Percentiles rank a stretch among this genome's conserved stretches.
These are phyloP conservation scores for Tuber brumale DNA, from an alignment of 495 filamentous ascomycete genomes.

Conservation along the genomic window DNA sequence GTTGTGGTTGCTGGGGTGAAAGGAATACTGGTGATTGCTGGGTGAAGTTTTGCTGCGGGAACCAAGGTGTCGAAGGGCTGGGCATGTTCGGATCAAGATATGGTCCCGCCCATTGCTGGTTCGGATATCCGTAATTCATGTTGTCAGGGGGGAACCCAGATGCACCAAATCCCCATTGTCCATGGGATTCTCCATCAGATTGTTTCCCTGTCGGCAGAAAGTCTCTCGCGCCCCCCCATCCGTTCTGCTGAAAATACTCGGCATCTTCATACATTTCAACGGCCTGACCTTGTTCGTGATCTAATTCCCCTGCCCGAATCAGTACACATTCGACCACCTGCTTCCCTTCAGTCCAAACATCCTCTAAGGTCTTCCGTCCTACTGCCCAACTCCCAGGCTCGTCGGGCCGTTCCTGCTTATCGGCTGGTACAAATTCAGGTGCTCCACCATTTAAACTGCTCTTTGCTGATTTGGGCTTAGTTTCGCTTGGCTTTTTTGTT, in stretches of 20 bases:
- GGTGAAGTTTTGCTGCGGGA: conserved; percentile 22
- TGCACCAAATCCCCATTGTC: conserved; percentile 5
- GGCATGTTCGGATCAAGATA: conserved; percentile 20
- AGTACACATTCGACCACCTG: conserved; percentile 34
- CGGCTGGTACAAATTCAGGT: conserved; percentile 19
- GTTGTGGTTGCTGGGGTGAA: conserved; percentile 2
- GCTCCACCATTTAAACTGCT: conserved; percentile 19
- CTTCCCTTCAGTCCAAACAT: conserved; percentile 36
- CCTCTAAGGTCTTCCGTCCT: conserved; percentile 33
- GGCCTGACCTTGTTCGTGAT: conserved; percentile 19
- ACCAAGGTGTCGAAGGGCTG: conserved; percentile 30
- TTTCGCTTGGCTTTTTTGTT: background rate
- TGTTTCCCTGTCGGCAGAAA: conserved; percentile 14
- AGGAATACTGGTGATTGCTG: conserved; percentile 33
- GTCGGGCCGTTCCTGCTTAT: conserved; percentile 6
- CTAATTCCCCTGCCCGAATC: conserved; percentile 21
- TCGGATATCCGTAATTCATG: background rate
- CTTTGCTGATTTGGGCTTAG: conserved; percentile 8
- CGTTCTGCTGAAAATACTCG: conserved; percentile 25
- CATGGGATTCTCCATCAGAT: background rate
- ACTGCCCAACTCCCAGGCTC: conserved; percentile 18
- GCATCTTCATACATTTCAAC: background rate
- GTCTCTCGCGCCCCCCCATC: conserved; percentile 18
- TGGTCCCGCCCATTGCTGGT: conserved; percentile 8
- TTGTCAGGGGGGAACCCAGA: background rate